These are phyloP conservation scores for Phytopythium ostracodes DNA, from an alignment of 352 stramenopile genomes.

Conservation along the genomic window DNA sequence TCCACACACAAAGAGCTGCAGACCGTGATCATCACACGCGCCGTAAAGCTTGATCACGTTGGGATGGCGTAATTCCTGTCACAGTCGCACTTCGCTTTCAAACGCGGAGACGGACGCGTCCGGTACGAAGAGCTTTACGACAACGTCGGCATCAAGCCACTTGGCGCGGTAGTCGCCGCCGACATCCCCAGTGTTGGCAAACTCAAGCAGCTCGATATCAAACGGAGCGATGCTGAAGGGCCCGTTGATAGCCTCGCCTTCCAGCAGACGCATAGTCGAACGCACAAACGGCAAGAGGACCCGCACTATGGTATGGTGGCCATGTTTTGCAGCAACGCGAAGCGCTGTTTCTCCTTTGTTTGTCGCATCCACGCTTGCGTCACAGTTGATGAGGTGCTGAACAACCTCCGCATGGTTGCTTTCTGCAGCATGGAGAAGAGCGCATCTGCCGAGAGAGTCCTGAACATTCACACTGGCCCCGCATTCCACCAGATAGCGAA, in stretches of 20 bases:
- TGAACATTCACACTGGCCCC: too few species aligned
- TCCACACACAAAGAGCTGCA: slow-evolving; percentile 11
- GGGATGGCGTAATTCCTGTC: slow-evolving; percentile 9
- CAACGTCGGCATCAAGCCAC: slow-evolving; percentile 12
- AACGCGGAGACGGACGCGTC: slow-evolving; percentile 2
- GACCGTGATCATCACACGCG: slow-evolving; percentile 3
- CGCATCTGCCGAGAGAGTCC: too few species aligned
- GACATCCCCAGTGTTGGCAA: background rate
- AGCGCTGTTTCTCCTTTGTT: too few species aligned
- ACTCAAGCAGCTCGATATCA: background rate
- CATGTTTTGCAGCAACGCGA: too few species aligned
- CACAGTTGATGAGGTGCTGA: too few species aligned
- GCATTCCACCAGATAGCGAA: background rate
- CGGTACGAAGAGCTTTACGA: slow-evolving; percentile 11
- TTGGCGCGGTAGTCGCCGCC: slow-evolving; percentile 8
- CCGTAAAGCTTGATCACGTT: slow-evolving; percentile 17
- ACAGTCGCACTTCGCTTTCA: slow-evolving; percentile 10
- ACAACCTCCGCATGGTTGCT: too few species aligned
- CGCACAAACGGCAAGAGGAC: too few species aligned
- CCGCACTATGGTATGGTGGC: too few species aligned
- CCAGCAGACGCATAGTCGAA: too few species aligned
- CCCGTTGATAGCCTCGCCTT: background rate
- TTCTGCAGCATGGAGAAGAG: too few species aligned
- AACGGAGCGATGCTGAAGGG: slow-evolving; percentile 3
- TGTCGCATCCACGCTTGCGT: too few species aligned